Base-by-base conservation (phyloP, 129 eudicot species). In the Smallanthus sonchifolius region DNA sequence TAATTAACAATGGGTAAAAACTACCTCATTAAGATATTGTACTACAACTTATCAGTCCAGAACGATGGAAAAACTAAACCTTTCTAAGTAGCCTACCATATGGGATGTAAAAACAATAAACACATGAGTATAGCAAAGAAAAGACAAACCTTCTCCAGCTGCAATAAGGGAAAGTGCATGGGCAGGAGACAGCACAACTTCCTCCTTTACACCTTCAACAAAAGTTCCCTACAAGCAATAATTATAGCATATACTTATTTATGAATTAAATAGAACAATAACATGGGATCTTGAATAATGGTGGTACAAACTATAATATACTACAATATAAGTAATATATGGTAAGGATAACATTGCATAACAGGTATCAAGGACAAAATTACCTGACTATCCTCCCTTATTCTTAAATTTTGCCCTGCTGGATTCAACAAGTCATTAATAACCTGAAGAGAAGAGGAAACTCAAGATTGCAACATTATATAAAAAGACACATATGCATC, bases 101-200 rank as follows among this genome's bases (percentile, higher is more conserved):
- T 49, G 56, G 30, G 30, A 43, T 43, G 61, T 54, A 7, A 34
- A 35, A 62, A 34, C 19, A 35, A 6, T 37, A 60, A 10, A 48
- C 56, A 40, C 63, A 36, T 19, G 56, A 72, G 36, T 52, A 69
- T 67, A 24, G 28, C 67, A 70, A 2, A 51, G 37, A 48, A 74
- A 67, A 68, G 51, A 42, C 43, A 42, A 74, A 92, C 97, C 97
- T 89, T 92, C 97, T 62, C 97, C 97, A 10, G 97, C 96, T 39
- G 97, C 97, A 87, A 92, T 92, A 40, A 92, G 91, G 48, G 97
- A 92, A 56, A 92, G 91, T 38, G 97, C 98, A 83, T 93, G 98
- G 32, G 98, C 97, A 37, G 30, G 30, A 24, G 30, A 24, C 1
- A 24, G 30, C 30, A 24, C 30, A 24, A 24, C 30, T 24, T 24